Conservation (phyloP, 306 rosid genomes). For the Rosa lucieae region DNA sequence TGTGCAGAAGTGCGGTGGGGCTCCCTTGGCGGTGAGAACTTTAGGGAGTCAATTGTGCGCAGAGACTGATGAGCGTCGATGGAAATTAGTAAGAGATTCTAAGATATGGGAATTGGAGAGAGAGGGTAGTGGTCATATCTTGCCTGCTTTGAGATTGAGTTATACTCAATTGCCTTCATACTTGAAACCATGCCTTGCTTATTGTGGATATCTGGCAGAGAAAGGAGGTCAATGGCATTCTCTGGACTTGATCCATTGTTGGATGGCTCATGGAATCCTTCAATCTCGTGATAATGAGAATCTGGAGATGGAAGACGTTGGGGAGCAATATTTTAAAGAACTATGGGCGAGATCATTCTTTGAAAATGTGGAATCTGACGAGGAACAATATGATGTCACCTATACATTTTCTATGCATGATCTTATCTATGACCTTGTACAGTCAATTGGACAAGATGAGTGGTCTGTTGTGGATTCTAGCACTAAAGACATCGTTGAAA, state of each 20-base stretch:
- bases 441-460: constrained; percentile 11
- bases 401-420: constrained; percentile 25
- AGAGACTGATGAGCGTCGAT: not conserved
- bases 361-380: constrained; percentile 22
- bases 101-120: constrained; percentile 6
- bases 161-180: constrained; percentile 26
- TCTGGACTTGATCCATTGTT: constrained; percentile 26
- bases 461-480: not conserved
- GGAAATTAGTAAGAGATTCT: not conserved
- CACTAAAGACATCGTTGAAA: not conserved
- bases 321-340: constrained; percentile 31
- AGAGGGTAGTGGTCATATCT: not conserved
- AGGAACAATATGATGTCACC: too few species aligned
- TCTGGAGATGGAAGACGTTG: constrained; percentile 28
- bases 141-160: constrained; percentile 15
- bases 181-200: constrained; percentile 30
- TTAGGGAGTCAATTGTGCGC: constrained; percentile 21
- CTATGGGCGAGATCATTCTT: constrained; percentile 36
- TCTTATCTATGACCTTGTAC: constrained; percentile 39
- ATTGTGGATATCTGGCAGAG: constrained; percentile 29
- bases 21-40: constrained; percentile 20
- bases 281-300: not conserved
- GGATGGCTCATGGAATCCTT: constrained; percentile 53
- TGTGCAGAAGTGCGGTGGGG: constrained; percentile 22
- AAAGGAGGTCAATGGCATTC: not conserved